Conservation (phyloP, 805 yeast species). For the Wickerhamiella occidentalis region DNA sequence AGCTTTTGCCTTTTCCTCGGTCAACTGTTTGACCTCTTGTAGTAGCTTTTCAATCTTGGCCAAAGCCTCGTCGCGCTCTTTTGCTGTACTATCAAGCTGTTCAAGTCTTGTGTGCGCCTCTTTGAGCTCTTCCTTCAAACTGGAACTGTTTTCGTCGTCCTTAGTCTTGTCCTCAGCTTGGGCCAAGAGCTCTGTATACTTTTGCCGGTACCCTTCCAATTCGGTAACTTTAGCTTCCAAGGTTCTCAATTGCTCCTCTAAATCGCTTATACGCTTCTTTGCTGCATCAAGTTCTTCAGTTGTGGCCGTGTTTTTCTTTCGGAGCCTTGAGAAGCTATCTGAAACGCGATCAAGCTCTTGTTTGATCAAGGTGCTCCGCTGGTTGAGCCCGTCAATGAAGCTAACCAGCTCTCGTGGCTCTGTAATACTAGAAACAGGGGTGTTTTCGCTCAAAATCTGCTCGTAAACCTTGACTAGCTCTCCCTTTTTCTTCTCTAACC, state of each 20-base stretch:
- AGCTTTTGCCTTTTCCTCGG: background rate
- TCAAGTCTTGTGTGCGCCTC: slow-evolving; percentile 19
- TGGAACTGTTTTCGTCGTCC: slow-evolving; percentile 5
- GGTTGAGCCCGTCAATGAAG: slow-evolving; percentile 50
- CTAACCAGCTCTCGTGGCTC: slow-evolving; percentile 63
- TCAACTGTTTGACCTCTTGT: background rate
- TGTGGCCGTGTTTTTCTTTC: slow-evolving; percentile 12
- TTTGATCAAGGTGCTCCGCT: slow-evolving; percentile 48
- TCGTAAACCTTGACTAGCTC: slow-evolving; percentile 53
- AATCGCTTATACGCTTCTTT: slow-evolving; percentile 9
- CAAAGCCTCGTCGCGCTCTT: slow-evolving; percentile 11
- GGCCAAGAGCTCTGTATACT: background rate
- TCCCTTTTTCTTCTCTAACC: slow-evolving; percentile 57
- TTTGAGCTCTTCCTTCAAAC: slow-evolving; percentile 15
- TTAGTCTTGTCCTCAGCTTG: slow-evolving; percentile 10
- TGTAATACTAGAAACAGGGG: slow-evolving; percentile 65
- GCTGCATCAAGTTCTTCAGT: slow-evolving; percentile 3
- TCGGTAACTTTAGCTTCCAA: slow-evolving; percentile 10
- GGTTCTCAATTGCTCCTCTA: slow-evolving; percentile 11
- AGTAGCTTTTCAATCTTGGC: background rate
- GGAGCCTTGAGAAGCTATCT: slow-evolving; percentile 16
- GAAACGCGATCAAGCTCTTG: slow-evolving; percentile 48
- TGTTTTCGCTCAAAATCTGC: slow-evolving; percentile 56
- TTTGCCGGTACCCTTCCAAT: slow-evolving; percentile 13
- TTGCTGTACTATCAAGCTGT: slow-evolving; percentile 17